Conservation (phyloP, 164 flowering plant genomes). For the Vitis cinerea region DNA sequence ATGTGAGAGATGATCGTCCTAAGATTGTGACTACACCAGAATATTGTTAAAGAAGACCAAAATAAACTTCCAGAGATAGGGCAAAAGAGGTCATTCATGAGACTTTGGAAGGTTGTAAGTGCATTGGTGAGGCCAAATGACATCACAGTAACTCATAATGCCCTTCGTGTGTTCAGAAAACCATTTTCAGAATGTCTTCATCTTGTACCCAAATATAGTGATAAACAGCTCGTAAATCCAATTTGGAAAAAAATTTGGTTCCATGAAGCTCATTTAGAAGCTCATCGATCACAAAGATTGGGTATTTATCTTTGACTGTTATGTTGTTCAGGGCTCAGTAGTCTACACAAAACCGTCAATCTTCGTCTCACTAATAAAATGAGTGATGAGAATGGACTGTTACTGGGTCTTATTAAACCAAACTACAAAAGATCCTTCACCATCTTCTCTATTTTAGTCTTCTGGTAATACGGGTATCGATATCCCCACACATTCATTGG, state of each 20-base stretch:
- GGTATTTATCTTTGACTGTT: neutral
- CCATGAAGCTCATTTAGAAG: neutral
- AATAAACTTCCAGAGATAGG: no score
- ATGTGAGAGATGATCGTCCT: no score
- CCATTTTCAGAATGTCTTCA: neutral
- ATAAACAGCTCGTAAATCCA: neutral
- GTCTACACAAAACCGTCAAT: neutral
- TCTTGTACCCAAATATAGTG: neutral
- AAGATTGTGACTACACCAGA: no score
- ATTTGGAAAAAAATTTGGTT: neutral
- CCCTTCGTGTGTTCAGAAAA: neutral
- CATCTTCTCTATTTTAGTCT: neutral
- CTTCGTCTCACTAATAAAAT: neutral
- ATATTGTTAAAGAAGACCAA: no score
- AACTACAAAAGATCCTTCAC: neutral
- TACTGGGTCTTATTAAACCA: neutral
- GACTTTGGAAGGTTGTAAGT: neutral
- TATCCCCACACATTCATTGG: neutral
- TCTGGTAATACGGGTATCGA: neutral
- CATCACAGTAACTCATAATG: conserved; percentile 10
- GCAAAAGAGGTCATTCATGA: conserved; percentile 2
- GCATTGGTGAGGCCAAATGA: conserved; percentile 1
- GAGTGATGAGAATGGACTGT: neutral
- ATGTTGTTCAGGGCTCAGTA: neutral
- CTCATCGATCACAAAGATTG: neutral